Conservation (phyloP, 2,329 filamentous ascomycete genomes). For the Paracamarosporium sp. region DNA sequence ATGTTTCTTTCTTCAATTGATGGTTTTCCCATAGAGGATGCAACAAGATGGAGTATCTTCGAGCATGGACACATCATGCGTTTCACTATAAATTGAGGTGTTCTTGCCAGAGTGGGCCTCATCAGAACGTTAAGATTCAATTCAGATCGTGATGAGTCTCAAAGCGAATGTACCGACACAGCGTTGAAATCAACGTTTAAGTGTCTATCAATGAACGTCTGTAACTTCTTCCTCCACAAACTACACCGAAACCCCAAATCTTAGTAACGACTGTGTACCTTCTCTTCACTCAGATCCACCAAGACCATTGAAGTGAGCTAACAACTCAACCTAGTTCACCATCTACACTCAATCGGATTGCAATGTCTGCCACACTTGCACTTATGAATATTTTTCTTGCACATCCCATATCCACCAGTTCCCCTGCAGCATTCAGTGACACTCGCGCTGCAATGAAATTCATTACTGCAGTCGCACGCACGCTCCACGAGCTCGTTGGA, state of each 20-base stretch:
- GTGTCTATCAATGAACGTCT: too few relatives aligned
- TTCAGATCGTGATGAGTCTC: too few relatives aligned
- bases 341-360: neutral
- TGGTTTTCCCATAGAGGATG: too few relatives aligned
- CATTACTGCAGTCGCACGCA: neutral
- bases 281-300: neutral
- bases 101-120: too few relatives aligned
- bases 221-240: too few relatives aligned
- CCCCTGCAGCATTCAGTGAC: neutral
- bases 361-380: neutral
- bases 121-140: too few relatives aligned
- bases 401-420: neutral
- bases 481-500: neutral
- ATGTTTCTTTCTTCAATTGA: neutral
- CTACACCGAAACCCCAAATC: too few relatives aligned
- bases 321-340: neutral
- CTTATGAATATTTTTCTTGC: neutral
- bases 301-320: neutral
- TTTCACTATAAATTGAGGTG: too few relatives aligned
- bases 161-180: too few relatives aligned
- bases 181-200: too few relatives aligned
- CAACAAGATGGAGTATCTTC: too few relatives aligned
- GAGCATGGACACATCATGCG: too few relatives aligned
- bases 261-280: neutral
- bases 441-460: neutral